phyloP scores from a whole-genome alignment of 2,329 filamentous ascomycete genomes.

The Epichloe festucae region DNA sequence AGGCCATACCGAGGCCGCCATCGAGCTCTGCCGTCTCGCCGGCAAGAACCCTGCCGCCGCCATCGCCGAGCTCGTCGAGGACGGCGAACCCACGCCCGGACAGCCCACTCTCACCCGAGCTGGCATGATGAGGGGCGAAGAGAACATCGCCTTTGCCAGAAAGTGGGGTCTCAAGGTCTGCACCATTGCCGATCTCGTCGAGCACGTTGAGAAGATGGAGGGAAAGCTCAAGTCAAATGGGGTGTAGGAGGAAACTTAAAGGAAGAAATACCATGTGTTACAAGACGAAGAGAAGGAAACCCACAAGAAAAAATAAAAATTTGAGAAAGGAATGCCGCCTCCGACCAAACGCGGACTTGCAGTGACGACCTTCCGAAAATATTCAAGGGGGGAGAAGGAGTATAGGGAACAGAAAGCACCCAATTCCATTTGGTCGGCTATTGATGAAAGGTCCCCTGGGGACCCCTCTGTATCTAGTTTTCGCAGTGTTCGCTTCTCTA shows the following conservation, averaged over 20 bases:
- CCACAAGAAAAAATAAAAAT: not conserved
- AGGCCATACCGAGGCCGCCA: slow-evolving; percentile 87
- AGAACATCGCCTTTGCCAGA: slow-evolving; percentile 75
- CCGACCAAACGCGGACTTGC: too few relatives aligned
- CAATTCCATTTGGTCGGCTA: too few relatives aligned
- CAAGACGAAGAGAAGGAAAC: not conserved
- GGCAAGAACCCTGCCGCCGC: slow-evolving; percentile 66
- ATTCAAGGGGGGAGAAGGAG: not conserved
- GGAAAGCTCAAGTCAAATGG: slow-evolving; percentile 36
- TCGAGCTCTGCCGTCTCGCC: slow-evolving; percentile 78
- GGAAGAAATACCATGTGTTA: not conserved
- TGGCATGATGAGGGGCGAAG: slow-evolving; percentile 89
- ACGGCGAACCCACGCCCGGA: slow-evolving; percentile 61
- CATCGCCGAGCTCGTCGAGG: slow-evolving; percentile 86
- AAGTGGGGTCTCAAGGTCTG: slow-evolving; percentile 85
- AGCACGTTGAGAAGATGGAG: slow-evolving; percentile 65
- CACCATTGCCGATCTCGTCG: slow-evolving; percentile 84
- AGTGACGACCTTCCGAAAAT: not conserved
- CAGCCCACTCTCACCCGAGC: slow-evolving; percentile 50
- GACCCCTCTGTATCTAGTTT: not conserved
- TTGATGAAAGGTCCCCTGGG: too few relatives aligned
- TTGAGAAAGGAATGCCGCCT: not conserved
- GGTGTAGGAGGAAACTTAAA: slow-evolving; percentile 5
- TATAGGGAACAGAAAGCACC: not conserved
- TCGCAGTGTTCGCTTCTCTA: not conserved